Percentiles rank a stretch among this genome's conserved stretches.
Evolutionary conservation across 306 rosid genomes (phyloP).

Genomic region (Macrotyloma uniflorum): DNA sequence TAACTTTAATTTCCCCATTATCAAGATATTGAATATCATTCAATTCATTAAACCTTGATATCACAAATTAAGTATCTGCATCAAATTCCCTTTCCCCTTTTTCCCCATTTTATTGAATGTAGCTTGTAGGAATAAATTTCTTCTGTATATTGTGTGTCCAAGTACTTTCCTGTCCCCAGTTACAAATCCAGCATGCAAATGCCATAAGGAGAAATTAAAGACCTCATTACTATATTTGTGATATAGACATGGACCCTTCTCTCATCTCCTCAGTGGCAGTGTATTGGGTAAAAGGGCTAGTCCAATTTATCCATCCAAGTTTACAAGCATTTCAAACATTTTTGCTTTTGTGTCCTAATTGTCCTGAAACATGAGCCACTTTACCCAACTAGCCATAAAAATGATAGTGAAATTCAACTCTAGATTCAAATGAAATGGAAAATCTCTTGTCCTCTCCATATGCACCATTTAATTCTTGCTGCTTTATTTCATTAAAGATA

Average conservation of each 20-base stretch:
- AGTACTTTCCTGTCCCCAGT: slow-evolving; percentile 41
- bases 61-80: slow-evolving; percentile 24
- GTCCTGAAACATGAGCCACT: slow-evolving; percentile 7
- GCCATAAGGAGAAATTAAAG: slow-evolving; percentile 37
- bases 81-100: neutral
- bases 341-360: slow-evolving; percentile 25
- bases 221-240: slow-evolving; percentile 38
- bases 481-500: slow-evolving; percentile 42
- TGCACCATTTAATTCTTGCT: slow-evolving; percentile 34
- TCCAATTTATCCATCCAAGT: neutral
- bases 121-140: slow-evolving; percentile 7
- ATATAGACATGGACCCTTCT: slow-evolving; percentile 37
- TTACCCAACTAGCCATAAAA: slow-evolving; percentile 20
- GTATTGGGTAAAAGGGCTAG: slow-evolving; percentile 26
- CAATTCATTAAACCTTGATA: slow-evolving; percentile 8
- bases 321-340: slow-evolving; percentile 18
- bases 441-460: slow-evolving; percentile 10
- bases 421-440: slow-evolving; percentile 29
- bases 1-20: slow-evolving; percentile 3
- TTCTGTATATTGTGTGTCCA: slow-evolving; percentile 34
- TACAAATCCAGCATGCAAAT: slow-evolving; percentile 44
- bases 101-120: neutral
- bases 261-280: slow-evolving; percentile 8
- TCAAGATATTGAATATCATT: slow-evolving; percentile 15
- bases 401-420: slow-evolving; percentile 21